Conservation (phyloP, 306 rosid species). For the Potentilla sterilis region DNA sequence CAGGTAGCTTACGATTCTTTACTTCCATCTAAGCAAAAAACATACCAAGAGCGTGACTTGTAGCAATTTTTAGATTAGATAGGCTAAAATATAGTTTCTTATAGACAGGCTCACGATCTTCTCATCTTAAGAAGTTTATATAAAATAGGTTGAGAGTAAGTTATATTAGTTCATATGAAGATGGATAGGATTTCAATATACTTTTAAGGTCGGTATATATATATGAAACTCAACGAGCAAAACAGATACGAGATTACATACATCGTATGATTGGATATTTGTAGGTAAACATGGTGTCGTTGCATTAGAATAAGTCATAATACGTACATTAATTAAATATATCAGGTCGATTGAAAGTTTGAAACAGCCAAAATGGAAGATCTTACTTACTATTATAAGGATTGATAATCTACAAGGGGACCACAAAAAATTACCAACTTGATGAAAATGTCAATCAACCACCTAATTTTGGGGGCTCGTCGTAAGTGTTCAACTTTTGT, state of each 20-base stretch:
- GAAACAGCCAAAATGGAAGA: background rate
- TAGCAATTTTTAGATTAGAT: background rate
- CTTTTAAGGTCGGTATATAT: background rate
- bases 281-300: background rate
- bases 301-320: background rate
- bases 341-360: background rate
- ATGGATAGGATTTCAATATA: background rate
- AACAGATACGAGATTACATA: background rate
- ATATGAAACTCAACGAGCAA: background rate
- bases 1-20: background rate
- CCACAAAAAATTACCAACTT: background rate
- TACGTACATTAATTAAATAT: too few species aligned
- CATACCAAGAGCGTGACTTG: background rate
- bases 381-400: background rate
- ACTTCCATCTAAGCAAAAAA: too few species aligned
- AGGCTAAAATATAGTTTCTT: too few species aligned
- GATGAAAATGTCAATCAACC: background rate
- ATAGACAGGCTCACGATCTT: too few species aligned
- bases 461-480: background rate
- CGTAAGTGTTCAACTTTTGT: background rate
- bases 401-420: slow-evolving; percentile 5
- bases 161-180: background rate
- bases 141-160: too few species aligned
- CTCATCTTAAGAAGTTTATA: too few species aligned
- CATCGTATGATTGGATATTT: background rate